Conservation (phyloP, 352 stramenopile species). For the Pythium vanterpoolii region DNA sequence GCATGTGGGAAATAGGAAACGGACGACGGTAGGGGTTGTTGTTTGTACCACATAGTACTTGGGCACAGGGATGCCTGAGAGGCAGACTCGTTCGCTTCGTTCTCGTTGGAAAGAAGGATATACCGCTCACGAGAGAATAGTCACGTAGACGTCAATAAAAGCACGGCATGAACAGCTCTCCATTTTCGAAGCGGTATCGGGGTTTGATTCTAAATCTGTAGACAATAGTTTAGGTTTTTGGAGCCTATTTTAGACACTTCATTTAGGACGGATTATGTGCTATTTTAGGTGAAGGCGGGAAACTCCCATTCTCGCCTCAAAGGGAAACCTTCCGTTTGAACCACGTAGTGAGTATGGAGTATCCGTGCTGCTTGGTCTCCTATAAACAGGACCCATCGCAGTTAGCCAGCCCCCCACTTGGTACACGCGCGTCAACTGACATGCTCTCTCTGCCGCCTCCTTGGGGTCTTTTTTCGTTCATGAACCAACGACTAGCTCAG, state of each 20-base stretch:
- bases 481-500: not conserved
- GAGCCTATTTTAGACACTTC: not conserved
- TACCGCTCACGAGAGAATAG: no score
- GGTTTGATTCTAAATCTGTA: no score
- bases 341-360: not conserved
- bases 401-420: not conserved
- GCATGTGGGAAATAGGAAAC: constrained; percentile 1
- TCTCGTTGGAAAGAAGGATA: no score
- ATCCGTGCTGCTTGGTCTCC: not conserved
- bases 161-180: no score
- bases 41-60: no score
- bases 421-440: not conserved
- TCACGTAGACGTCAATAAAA: no score
- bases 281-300: not conserved
- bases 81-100: no score
- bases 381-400: not conserved
- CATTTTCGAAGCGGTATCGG: no score
- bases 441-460: not conserved
- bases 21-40: no score
- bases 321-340: not conserved
- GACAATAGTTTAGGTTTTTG: not conserved
- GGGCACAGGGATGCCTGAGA: no score
- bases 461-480: not conserved
- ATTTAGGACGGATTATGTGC: not conserved
- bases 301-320: not conserved